A percentile compares a stretch with the other conserved stretches of the same genome.
phyloP scores from a whole-genome alignment of 2,329 filamentous ascomycete species.

The Trichoderma sp. region DNA sequence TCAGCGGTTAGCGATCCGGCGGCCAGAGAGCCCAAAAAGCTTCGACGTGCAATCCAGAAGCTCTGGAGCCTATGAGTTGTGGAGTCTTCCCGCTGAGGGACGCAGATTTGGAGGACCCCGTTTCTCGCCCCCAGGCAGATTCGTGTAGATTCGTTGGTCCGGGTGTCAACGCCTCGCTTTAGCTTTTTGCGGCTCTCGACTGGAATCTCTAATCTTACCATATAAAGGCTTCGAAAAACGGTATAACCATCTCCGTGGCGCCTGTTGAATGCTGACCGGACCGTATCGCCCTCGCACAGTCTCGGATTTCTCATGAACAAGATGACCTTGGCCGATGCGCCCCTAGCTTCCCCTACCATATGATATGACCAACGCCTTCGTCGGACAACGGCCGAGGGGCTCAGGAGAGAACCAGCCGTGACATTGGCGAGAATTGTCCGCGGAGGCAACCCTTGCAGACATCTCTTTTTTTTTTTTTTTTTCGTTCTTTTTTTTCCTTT shows the following conservation, averaged over 20 bases:
- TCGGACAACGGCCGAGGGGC: constrained; percentile 29
- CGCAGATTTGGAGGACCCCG: constrained; percentile 30
- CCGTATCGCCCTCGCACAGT: not conserved
- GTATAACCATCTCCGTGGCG: not conserved
- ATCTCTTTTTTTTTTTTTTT: not conserved
- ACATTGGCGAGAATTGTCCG: constrained; percentile 27
- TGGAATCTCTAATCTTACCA: not conserved
- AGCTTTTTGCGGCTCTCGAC: constrained; percentile 26
- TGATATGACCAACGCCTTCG: constrained; percentile 21
- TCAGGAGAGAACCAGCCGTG: constrained; percentile 18
- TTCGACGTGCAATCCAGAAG: constrained; percentile 35
- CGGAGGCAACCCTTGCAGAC: constrained; percentile 20
- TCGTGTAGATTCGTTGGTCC: constrained; percentile 23
- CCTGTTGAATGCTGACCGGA: not conserved
- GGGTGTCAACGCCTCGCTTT: constrained; percentile 28
- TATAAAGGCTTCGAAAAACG: not conserved
- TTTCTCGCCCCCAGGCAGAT: constrained; percentile 29
- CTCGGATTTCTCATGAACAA: constrained; percentile 6
- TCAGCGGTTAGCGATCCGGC: constrained; percentile 28
- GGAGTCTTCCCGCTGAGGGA: constrained; percentile 32
- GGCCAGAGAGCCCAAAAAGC: constrained; percentile 30
- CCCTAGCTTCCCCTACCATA: constrained; percentile 23
- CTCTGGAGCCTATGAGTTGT: constrained; percentile 32
- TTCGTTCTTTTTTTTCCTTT: not conserved
- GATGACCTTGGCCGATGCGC: constrained; percentile 14